phyloP scores from a whole-genome alignment of 768 basidiomycete genomes.

The Lactifluus piperatus region DNA sequence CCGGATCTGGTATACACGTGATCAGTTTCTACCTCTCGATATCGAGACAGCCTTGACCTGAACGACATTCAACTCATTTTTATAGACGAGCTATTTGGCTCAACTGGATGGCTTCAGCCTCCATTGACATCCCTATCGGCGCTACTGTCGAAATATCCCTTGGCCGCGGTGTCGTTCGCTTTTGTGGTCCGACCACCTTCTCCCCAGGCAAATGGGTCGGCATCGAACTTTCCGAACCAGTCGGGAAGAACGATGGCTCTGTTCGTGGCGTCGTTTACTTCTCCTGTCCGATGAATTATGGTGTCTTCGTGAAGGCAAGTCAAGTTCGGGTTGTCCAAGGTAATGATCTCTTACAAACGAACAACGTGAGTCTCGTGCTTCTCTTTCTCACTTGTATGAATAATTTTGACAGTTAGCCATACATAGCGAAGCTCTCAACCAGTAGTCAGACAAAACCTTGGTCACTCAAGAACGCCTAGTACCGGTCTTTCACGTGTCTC shows the following conservation, averaged over 20 bases:
- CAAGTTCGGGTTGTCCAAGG: conserved; percentile 55
- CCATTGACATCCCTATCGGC: conserved; percentile 45
- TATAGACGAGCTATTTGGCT: not conserved
- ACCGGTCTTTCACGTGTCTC: conserved; percentile 11
- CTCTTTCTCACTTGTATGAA: not conserved
- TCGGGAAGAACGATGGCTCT: conserved; percentile 94
- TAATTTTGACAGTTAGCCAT: not conserved
- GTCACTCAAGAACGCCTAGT: conserved; percentile 13
- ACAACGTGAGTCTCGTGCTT: not conserved
- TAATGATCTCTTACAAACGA: not conserved
- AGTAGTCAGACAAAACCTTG: not conserved
- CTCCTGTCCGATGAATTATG: conserved; percentile 61
- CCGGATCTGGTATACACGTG: not conserved
- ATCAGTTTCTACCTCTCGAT: too few species aligned
- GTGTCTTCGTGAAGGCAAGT: conserved; percentile 84
- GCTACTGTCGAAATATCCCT: conserved; percentile 73
- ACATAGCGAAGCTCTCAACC: conserved; percentile 7
- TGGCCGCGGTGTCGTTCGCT: conserved; percentile 80
- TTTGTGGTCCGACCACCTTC: conserved; percentile 77
- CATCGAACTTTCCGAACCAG: conserved; percentile 72
- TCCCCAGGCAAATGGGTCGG: conserved; percentile 92
- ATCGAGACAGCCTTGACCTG: too few species aligned
- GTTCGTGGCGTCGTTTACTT: conserved; percentile 80
- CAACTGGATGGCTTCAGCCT: conserved; percentile 18
- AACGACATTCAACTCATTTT: not conserved